These are phyloP conservation scores for Talaromyces proteolyticus DNA, from an alignment of 495 filamentous ascomycete genomes.

Conservation along the genomic window DNA sequence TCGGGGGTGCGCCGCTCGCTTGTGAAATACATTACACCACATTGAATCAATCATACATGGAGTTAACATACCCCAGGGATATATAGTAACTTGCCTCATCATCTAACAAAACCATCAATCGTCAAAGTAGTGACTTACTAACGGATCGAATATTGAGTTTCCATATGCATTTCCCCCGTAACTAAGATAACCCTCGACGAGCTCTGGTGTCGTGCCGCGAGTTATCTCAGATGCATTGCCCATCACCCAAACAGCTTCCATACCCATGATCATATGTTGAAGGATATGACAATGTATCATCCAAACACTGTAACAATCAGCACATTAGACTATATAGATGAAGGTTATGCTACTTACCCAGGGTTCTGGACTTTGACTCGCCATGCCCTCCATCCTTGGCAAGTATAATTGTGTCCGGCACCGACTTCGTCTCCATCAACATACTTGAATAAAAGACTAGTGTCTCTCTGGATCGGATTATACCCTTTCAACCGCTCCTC, in stretches of 20 bases:
- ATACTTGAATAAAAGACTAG: slow-evolving; percentile 50
- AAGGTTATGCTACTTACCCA: slow-evolving; percentile 11
- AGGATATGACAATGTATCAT: slow-evolving; percentile 60
- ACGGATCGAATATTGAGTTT: slow-evolving; percentile 28
- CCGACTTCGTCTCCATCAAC: slow-evolving; percentile 18
- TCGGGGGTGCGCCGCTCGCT: too few relatives aligned
- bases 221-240: slow-evolving; percentile 38
- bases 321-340: neutral
- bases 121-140: slow-evolving; percentile 14
- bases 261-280: slow-evolving; percentile 50
- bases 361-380: slow-evolving; percentile 42
- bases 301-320: slow-evolving; percentile 37
- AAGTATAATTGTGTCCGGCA: slow-evolving; percentile 16
- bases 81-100: too few relatives aligned
- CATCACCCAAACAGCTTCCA: slow-evolving; percentile 50
- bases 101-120: neutral
- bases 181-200: slow-evolving; percentile 37
- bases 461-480: slow-evolving; percentile 45
- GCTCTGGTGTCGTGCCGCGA: slow-evolving; percentile 24
- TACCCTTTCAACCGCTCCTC: slow-evolving; percentile 37
- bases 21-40: too few relatives aligned
- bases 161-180: slow-evolving; percentile 48
- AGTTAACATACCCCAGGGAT: too few relatives aligned
- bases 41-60: too few relatives aligned
- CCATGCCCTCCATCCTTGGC: slow-evolving; percentile 54